These are phyloP conservation scores for Porogramme epimiltina DNA, from an alignment of 1,284 basidiomycete species.

Conservation along the genomic window DNA sequence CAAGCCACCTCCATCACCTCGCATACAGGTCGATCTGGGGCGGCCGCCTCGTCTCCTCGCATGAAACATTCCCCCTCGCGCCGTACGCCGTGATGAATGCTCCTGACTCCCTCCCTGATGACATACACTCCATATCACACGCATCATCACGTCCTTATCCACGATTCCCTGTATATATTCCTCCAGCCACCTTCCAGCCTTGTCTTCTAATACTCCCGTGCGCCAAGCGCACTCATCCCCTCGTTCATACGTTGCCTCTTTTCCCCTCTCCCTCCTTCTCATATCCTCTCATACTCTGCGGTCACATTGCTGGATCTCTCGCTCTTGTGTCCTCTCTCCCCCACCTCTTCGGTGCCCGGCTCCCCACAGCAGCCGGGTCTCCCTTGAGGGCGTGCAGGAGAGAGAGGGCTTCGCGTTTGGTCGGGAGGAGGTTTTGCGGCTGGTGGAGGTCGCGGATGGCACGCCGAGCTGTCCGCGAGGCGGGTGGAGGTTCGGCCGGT, in stretches of 20 bases:
- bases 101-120: constrained; percentile 8
- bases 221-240: constrained; percentile 17
- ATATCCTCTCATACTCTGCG: constrained; percentile 33
- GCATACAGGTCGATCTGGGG: constrained; percentile 15
- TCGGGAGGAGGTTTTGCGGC: constrained; percentile 18
- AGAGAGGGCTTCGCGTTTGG: constrained; percentile 72
- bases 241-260: constrained; percentile 14
- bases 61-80: constrained; percentile 26
- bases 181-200: background rate
- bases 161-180: constrained; percentile 22
- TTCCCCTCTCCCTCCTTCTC: constrained; percentile 24
- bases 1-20: constrained; percentile 39
- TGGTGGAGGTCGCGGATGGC: constrained; percentile 4
- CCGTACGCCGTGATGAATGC: constrained; percentile 33
- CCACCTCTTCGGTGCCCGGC: constrained; percentile 47
- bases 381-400: constrained; percentile 57
- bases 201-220: constrained; percentile 13
- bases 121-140: constrained; percentile 12
- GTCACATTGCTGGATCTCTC: constrained; percentile 23
- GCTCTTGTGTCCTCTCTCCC: constrained; percentile 57
- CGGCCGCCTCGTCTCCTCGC: constrained; percentile 31
- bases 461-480: constrained; percentile 6
- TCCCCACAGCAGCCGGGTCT: constrained; percentile 22
- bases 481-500: background rate
- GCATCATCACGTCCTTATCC: constrained; percentile 21